A percentile compares a stretch with the other conserved stretches of the same genome.
Evolutionary conservation across 352 stramenopile genomes (phyloP).

Genomic region (Phytophthora vignae): DNA sequence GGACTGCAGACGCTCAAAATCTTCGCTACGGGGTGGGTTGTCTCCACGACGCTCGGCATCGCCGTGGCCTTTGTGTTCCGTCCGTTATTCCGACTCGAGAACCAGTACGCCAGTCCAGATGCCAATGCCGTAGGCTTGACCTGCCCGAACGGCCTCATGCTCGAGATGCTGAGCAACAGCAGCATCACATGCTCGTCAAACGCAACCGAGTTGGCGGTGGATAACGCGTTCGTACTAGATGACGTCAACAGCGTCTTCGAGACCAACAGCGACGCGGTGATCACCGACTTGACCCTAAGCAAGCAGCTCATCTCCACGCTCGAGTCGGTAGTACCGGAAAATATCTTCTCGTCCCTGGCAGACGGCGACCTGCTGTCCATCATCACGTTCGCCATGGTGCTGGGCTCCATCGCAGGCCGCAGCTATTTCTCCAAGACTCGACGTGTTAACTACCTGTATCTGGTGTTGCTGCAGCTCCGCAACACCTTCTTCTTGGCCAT

Average conservation of each 20-base stretch:
- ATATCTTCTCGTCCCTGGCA: conserved; percentile 64
- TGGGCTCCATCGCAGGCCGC: conserved; percentile 64
- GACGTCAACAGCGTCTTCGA: conserved; percentile 63
- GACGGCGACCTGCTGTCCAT: conserved; percentile 64
- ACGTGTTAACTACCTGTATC: conserved; percentile 72
- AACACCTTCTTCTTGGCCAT: conserved; percentile 80
- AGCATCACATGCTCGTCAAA: conserved; percentile 42
- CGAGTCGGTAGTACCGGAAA: conserved; percentile 63
- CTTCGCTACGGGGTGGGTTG: conserved; percentile 66
- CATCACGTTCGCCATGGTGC: conserved; percentile 76
- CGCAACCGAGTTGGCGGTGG: conserved; percentile 26
- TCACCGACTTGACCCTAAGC: conserved; percentile 61
- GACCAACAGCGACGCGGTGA: conserved; percentile 45
- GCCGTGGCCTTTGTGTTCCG: conserved; percentile 65
- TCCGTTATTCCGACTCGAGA: conserved; percentile 54
- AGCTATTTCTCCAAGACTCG: conserved; percentile 71
- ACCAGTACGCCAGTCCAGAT: conserved; percentile 19
- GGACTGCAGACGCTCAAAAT: conserved; percentile 71
- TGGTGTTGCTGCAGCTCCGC: conserved; percentile 68
- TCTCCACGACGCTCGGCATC: conserved; percentile 58
- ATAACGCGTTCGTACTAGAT: conserved; percentile 50
- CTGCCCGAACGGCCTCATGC: conserved; percentile 52
- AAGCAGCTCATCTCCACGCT: conserved; percentile 73
- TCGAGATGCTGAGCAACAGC: conserved; percentile 40
- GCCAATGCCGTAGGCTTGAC: conserved; percentile 57